Evolutionary conservation across 208 protist genomes (phyloP).

Genomic region (Trypanosoma theileri): DNA sequence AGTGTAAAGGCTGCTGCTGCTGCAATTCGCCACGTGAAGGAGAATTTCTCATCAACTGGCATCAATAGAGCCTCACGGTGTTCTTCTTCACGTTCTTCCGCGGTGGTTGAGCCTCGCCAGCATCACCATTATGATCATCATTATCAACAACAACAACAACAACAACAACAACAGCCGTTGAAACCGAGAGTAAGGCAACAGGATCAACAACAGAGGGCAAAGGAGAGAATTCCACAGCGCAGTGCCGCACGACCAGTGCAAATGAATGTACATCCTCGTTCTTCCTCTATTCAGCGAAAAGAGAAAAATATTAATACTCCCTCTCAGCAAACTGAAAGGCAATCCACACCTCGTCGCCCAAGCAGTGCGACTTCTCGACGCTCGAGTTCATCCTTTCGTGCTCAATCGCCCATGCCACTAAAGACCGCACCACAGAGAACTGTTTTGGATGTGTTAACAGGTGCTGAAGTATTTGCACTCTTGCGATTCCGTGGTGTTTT

Average conservation of each 20-base stretch:
- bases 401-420: conserved; percentile 2
- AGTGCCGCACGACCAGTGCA: too few species aligned
- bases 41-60: neutral
- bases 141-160: too few species aligned
- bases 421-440: conserved; percentile 40
- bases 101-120: too few species aligned
- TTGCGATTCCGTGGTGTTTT: conserved; percentile 75
- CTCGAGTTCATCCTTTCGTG: neutral
- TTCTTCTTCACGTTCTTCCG: neutral
- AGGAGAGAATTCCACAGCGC: too few species aligned
- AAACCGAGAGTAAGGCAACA: too few species aligned
- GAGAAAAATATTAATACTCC: neutral
- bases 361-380: neutral
- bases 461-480: conserved; percentile 74
- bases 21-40: conserved; percentile 1
- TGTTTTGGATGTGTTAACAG: conserved; percentile 51
- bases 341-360: conserved; percentile 6
- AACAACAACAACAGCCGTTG: too few species aligned
- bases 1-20: neutral
- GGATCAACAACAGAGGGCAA: too few species aligned
- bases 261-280: neutral
- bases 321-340: neutral
- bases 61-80: neutral
- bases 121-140: too few species aligned
- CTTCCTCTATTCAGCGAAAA: neutral